phyloP scores from a whole-genome alignment of 2,329 filamentous ascomycete genomes.

The Sporothrix protearum region DNA sequence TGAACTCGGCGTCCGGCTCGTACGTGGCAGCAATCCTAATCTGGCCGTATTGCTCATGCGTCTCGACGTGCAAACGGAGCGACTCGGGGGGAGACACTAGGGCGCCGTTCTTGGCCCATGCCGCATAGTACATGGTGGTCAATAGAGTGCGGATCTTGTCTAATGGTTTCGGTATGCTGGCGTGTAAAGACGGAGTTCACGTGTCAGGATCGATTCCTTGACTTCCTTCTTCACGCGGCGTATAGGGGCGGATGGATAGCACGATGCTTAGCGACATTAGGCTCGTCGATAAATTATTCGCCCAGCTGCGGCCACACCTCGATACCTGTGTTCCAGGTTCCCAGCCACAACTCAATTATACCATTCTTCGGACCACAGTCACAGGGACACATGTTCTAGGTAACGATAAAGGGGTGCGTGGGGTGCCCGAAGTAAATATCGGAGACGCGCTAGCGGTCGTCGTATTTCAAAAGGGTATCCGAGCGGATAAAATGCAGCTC shows the following conservation, averaged over 20 bases:
- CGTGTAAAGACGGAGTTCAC: constrained; percentile 54
- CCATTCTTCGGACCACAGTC: constrained; percentile 51
- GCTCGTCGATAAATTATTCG: constrained; percentile 44
- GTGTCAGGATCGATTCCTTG: constrained; percentile 51
- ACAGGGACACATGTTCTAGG: constrained; percentile 53
- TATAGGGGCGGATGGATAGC: constrained; percentile 42
- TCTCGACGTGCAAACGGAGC: constrained; percentile 15
- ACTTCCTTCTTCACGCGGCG: constrained; percentile 46
- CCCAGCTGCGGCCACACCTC: constrained; percentile 51
- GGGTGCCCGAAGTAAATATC: constrained; percentile 59
- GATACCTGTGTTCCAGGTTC: constrained; percentile 48
- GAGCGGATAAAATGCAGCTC: constrained; percentile 31
- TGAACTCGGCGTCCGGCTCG: constrained; percentile 19
- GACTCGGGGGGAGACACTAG: constrained; percentile 17
- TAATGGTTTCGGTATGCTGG: constrained; percentile 24
- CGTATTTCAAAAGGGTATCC: constrained; percentile 39
- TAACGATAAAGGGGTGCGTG: constrained; percentile 51
- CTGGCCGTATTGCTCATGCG: constrained; percentile 18
- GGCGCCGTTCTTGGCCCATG: constrained; percentile 25
- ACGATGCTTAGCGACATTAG: constrained; percentile 43
- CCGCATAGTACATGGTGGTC: constrained; percentile 23
- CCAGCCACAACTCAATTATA: constrained; percentile 57
- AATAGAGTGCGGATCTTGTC: constrained; percentile 22
- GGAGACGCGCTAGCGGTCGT: constrained; percentile 50
- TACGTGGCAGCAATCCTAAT: constrained; percentile 23